A percentile compares a stretch with the other conserved stretches of the same genome.
Conservation (phyloP, 495 filamentous ascomycete species). For the Penicillium roqueforti region DNA sequence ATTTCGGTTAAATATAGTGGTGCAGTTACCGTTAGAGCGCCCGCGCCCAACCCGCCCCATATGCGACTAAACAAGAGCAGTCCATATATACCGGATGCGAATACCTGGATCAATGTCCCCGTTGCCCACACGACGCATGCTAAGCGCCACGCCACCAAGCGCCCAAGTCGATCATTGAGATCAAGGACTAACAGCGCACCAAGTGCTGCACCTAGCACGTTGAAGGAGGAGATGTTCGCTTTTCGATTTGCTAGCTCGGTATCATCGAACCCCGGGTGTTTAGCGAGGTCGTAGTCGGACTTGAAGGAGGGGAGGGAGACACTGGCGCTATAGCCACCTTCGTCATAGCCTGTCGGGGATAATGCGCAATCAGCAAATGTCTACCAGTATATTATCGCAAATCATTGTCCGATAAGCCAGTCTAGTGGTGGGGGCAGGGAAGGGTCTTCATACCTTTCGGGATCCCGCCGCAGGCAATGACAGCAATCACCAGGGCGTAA, state of each 20-base stretch:
- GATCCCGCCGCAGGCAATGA: conserved; percentile 42
- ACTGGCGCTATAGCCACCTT: conserved; percentile 46
- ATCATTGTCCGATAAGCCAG: not conserved
- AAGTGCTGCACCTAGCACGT: conserved; percentile 41
- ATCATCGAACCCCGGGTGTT: conserved; percentile 32
- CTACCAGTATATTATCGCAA: not conserved
- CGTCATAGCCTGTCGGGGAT: conserved; percentile 40
- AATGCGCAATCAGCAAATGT: conserved; percentile 1
- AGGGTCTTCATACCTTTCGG: conserved; percentile 34
- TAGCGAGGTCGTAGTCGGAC: conserved; percentile 38
- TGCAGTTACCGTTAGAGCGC: conserved; percentile 44
- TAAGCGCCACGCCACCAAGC: conserved; percentile 38
- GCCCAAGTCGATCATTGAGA: conserved; percentile 41
- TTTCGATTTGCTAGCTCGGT: conserved; percentile 38
- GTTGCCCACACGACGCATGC: conserved; percentile 38
- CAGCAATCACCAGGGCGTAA: conserved; percentile 37
- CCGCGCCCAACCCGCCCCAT: conserved; percentile 45
- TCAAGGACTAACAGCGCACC: conserved; percentile 37
- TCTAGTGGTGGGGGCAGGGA: not conserved
- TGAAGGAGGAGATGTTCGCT: conserved; percentile 47
- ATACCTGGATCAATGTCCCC: conserved; percentile 41
- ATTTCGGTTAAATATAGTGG: conserved; percentile 53
- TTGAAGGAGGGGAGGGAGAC: conserved; percentile 38
- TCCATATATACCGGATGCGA: conserved; percentile 43
- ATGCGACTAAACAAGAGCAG: conserved; percentile 43